phyloP scores from a whole-genome alignment of 495 filamentous ascomycete genomes.

The Pyronema domesticum region DNA sequence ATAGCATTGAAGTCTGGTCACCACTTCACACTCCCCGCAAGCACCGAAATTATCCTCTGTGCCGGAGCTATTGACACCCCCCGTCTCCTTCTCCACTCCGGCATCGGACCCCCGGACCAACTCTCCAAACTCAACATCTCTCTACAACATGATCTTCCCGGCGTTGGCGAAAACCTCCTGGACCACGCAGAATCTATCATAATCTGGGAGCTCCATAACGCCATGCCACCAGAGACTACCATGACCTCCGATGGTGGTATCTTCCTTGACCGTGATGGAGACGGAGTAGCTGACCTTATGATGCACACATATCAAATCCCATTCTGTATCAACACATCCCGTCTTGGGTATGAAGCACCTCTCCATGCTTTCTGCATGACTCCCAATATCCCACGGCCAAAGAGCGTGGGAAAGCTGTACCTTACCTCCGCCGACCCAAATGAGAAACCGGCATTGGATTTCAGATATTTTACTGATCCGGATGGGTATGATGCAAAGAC shows the following conservation, averaged over 20 bases:
- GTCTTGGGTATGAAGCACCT: conserved; percentile 55
- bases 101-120: conserved; percentile 51
- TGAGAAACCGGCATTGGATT: conserved; percentile 66
- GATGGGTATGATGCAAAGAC: conserved; percentile 70
- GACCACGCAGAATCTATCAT: conserved; percentile 67
- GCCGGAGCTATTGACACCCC: conserved; percentile 65
- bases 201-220: conserved; percentile 66
- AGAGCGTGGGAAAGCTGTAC: conserved; percentile 54
- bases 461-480: conserved; percentile 74
- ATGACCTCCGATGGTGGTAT: conserved; percentile 76
- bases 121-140: conserved; percentile 47
- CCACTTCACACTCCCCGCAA: conserved; percentile 40
- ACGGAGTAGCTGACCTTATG: conserved; percentile 60
- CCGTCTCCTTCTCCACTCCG: conserved; percentile 55
- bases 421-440: conserved; percentile 51
- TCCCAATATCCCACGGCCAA: conserved; percentile 68
- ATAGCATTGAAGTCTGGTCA: conserved; percentile 48
- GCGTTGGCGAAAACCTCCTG: conserved; percentile 62
- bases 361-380: conserved; percentile 81
- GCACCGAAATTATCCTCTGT: conserved; percentile 56
- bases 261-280: conserved; percentile 54
- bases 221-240: conserved; percentile 57
- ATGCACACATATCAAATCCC: conserved; percentile 70
- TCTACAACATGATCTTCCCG: conserved; percentile 52
- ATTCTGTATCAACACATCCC: conserved; percentile 36